Evolutionary conservation across 2,329 filamentous ascomycete genomes (phyloP).

Genomic region (Fusarium virguliforme): DNA sequence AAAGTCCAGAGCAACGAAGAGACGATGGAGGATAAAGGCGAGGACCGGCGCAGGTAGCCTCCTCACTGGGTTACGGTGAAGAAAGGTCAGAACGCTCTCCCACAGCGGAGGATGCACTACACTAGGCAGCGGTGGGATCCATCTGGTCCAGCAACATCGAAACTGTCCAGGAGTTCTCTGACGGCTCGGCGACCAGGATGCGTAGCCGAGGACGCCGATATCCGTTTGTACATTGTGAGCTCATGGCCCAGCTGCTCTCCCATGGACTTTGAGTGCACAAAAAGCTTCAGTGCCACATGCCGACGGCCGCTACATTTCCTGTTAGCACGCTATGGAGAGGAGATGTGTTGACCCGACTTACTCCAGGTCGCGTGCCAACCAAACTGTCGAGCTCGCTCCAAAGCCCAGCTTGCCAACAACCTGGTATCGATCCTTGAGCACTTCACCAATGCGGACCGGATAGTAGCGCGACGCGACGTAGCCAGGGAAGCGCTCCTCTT

Average conservation of each 20-base stretch:
- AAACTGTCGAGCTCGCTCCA: slow-evolving; percentile 61
- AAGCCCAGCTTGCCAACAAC: slow-evolving; percentile 61
- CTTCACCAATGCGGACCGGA: slow-evolving; percentile 46
- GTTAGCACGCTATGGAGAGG: slow-evolving; percentile 11
- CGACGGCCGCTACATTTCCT: slow-evolving; percentile 41
- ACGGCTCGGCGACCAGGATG: slow-evolving; percentile 55
- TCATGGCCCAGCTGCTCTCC: slow-evolving; percentile 54
- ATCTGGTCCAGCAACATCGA: slow-evolving; percentile 56
- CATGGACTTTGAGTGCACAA: slow-evolving; percentile 46
- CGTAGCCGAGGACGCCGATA: slow-evolving; percentile 48
- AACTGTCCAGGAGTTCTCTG: slow-evolving; percentile 57
- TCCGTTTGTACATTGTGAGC: slow-evolving; percentile 61
- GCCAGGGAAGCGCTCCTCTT: slow-evolving; percentile 45
- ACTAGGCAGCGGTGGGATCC: slow-evolving; percentile 58
- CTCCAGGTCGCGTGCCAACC: slow-evolving; percentile 57
- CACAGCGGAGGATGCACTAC: slow-evolving; percentile 61
- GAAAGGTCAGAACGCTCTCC: slow-evolving; percentile 59
- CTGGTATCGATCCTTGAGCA: slow-evolving; percentile 53
- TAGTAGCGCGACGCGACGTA: slow-evolving; percentile 48
- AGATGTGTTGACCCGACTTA: slow-evolving; percentile 19
- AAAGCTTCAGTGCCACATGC: slow-evolving; percentile 57
- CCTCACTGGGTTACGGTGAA: slow-evolving; percentile 58
- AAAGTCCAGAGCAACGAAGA: slow-evolving; percentile 64
- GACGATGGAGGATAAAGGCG: slow-evolving; percentile 55
- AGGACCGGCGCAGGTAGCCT: slow-evolving; percentile 57